Evolutionary conservation across 2,329 filamentous ascomycete genomes (phyloP), one percentile per base, ranked within the genome.

Genomic region (Trichoderma koningii): DNA sequence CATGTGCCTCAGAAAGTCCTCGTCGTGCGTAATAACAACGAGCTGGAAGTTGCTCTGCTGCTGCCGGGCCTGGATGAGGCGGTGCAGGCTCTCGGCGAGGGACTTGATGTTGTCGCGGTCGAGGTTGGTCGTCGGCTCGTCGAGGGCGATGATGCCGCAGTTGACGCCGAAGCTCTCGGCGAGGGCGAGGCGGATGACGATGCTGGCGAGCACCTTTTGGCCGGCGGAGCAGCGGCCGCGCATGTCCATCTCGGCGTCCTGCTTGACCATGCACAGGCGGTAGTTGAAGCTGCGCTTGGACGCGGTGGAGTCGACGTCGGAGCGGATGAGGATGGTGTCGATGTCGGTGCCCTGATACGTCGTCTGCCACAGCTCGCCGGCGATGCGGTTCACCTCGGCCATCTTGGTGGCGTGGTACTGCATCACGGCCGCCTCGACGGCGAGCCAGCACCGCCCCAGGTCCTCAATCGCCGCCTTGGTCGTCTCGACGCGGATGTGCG

Each of bases 201-300:
- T 99, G 77, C 89, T 93, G 5, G 95, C 95, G 30, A 99, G 86
- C 30, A 99, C 94, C 78, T 96, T 97, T 76, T 99, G 95, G 3
- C 95, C 95, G 1, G 95, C 95, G 70, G 91, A 96, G 82, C 95
- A 99, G 63, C 95, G 91, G 1, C 95, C 96, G 68, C 95, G 92
- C 95, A 99, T 99, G 79, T 99, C 95, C 93, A 99, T 97, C 77
- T 99, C 95, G 0, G 91, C 92, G 73, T 96, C 93, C 75, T 94
- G 90, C 80, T 99, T 99, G 71, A 97, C 88, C 95, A 99, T 99
- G 77, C 92, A 93, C 6, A 99, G 89, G 53, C 95, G 91, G 81
- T 99, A 99, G 79, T 99, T 98, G 84, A 98, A 98, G 68, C 84
- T 91, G 72, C 92, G 88, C 72, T 92, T 93, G 60, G 87, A 89